Evolutionary conservation across 257 asterid genomes (phyloP).

Genomic region (Echites panduratus): DNA sequence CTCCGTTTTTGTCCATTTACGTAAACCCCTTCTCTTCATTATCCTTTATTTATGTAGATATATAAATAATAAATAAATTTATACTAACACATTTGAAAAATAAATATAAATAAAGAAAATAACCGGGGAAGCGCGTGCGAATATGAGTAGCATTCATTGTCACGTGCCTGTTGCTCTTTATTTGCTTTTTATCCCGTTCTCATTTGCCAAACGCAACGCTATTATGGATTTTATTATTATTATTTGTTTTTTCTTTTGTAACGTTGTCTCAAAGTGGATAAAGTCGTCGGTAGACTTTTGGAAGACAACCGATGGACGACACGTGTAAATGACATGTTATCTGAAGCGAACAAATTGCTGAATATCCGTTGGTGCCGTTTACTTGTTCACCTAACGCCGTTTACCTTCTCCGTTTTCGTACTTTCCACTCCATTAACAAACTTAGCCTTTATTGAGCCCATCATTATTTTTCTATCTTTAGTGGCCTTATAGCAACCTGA

Average conservation of each 20-base stretch:
- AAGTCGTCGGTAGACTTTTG: not conserved
- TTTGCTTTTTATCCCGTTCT: not conserved
- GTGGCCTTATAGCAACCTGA: not conserved
- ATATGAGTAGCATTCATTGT: slow-evolving; percentile 10
- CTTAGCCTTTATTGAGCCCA: not conserved
- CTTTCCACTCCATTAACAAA: not conserved
- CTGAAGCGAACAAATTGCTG: not conserved
- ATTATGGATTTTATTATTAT: not conserved
- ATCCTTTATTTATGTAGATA: no score
- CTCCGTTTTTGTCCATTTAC: no score
- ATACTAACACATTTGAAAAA: no score
- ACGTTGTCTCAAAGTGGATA: not conserved
- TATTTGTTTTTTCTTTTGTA: not conserved
- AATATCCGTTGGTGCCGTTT: not conserved
- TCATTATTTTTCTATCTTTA: not conserved
- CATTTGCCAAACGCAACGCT: not conserved
- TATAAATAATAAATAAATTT: no score
- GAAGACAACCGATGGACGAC: not conserved
- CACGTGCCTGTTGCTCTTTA: slow-evolving; percentile 5
- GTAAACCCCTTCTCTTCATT: no score
- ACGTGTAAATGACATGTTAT: not conserved
- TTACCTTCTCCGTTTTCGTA: not conserved
- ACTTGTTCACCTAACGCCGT: slow-evolving; percentile 8
- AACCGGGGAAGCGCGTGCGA: not conserved
- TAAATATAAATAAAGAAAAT: no score